Conservation (phyloP, 305 asterid genomes). For the Fraxinus xanthoxyloides region DNA sequence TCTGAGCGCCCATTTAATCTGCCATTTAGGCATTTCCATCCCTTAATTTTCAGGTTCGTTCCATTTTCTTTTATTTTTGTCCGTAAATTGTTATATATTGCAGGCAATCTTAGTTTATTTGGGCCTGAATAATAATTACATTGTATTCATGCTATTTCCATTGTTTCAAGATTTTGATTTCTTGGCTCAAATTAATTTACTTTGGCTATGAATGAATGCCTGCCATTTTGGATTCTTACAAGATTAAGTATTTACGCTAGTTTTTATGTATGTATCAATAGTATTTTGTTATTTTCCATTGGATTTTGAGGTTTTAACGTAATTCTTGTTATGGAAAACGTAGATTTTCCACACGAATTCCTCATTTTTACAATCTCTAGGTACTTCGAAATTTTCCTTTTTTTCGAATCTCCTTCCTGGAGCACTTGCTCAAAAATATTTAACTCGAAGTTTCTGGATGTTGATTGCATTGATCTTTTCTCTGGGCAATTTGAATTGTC, state of each 20-base stretch:
- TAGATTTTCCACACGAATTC: neutral
- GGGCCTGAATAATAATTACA: neutral
- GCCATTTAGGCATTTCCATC: neutral
- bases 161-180: constrained; percentile 12
- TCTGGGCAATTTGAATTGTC: neutral
- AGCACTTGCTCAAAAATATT: neutral
- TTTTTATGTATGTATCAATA: constrained; percentile 1
- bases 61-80: neutral
- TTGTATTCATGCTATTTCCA: neutral
- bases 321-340: neutral
- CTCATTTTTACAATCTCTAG: neutral
- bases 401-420: neutral
- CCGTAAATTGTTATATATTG: constrained; percentile 10
- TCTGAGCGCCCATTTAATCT: constrained; percentile 22
- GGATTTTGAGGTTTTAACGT: constrained; percentile 3
- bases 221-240: constrained; percentile 18
- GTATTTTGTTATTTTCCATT: constrained; percentile 4
- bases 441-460: neutral
- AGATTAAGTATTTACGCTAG: constrained; percentile 3
- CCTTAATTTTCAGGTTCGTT: constrained; percentile 28
- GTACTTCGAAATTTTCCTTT: neutral
- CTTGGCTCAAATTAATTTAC: constrained; percentile 11
- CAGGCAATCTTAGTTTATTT: constrained; percentile 22
- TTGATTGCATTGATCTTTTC: neutral
- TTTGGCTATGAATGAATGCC: constrained; percentile 8